These are phyloP conservation scores for Endocarpon pusillum DNA, from an alignment of 495 filamentous ascomycete genomes.

Conservation along the genomic window DNA sequence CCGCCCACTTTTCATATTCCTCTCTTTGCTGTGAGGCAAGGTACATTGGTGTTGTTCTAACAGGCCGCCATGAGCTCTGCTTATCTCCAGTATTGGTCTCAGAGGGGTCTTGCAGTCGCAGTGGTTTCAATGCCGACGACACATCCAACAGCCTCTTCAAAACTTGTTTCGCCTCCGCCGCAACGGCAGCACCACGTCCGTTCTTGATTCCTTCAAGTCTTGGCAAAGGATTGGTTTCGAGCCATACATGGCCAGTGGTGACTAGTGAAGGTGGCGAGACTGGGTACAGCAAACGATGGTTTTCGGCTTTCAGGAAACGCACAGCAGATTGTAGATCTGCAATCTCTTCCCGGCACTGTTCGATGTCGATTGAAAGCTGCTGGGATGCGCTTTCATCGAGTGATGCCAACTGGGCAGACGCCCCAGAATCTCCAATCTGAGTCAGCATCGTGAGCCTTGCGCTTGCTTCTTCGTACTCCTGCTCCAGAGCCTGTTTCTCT, in stretches of 20 bases:
- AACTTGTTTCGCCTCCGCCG: conserved; percentile 36
- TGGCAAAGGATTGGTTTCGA: conserved; percentile 45
- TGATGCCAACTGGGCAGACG: conserved; percentile 35
- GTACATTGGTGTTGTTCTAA: conserved; percentile 37
- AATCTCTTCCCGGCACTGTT: conserved; percentile 53
- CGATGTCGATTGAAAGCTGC: conserved; percentile 34
- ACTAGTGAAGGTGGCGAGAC: conserved; percentile 43
- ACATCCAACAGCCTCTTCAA: conserved; percentile 55
- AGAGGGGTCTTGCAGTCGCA: conserved; percentile 36
- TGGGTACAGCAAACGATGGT: conserved; percentile 42
- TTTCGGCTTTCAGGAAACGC: conserved; percentile 63
- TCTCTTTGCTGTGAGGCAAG: conserved; percentile 43
- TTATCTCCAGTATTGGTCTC: conserved; percentile 24
- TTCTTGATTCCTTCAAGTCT: conserved; percentile 18
- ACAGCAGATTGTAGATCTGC: conserved; percentile 54
- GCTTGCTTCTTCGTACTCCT: conserved; percentile 57
- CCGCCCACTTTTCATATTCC: conserved; percentile 41
- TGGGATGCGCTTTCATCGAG: conserved; percentile 23
- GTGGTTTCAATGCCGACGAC: conserved; percentile 36
- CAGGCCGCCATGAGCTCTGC: conserved; percentile 42
- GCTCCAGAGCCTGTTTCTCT: conserved; percentile 32
- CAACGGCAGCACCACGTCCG: too few species aligned
- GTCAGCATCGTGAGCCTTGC: conserved; percentile 43
- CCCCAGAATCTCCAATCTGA: conserved; percentile 24
- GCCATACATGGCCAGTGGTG: conserved; percentile 30